Evolutionary conservation across 2,329 filamentous ascomycete species (phyloP).

Genomic region (Fusarium tanahbumbuense): DNA sequence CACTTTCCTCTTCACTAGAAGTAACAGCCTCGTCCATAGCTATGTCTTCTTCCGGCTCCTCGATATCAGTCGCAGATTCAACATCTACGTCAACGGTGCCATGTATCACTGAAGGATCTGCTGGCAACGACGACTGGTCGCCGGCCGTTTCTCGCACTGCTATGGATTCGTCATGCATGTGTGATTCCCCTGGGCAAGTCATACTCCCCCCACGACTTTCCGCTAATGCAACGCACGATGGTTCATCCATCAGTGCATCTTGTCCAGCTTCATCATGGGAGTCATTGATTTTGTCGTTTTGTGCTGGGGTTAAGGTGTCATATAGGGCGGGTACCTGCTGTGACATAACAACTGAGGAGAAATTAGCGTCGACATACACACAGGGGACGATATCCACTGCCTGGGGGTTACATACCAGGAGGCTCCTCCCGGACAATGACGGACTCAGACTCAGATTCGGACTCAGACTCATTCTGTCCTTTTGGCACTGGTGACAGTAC

Average conservation of each 20-base stretch:
- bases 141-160: neutral
- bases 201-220: neutral
- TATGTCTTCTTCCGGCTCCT: slow-evolving; percentile 36
- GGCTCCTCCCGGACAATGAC: slow-evolving; percentile 21
- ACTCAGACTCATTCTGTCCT: slow-evolving; percentile 21
- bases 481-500: slow-evolving; percentile 1
- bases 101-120: neutral
- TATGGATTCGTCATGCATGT: neutral
- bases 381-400: slow-evolving; percentile 3
- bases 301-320: neutral
- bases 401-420: neutral
- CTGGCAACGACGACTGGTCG: neutral
- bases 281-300: neutral
- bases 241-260: slow-evolving; percentile 22
- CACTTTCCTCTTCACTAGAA: slow-evolving; percentile 45
- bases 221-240: neutral
- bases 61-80: slow-evolving; percentile 1
- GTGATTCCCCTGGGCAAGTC: neutral
- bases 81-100: neutral
- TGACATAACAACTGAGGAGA: slow-evolving; percentile 20
- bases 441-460: slow-evolving; percentile 15
- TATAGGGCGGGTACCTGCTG: neutral
- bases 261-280: slow-evolving; percentile 7
- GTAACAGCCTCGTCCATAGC: slow-evolving; percentile 42
- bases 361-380: slow-evolving; percentile 24